These are phyloP conservation scores for Yamadazyma insecticola DNA, from an alignment of 805 yeast genomes.

Conservation along the genomic window DNA sequence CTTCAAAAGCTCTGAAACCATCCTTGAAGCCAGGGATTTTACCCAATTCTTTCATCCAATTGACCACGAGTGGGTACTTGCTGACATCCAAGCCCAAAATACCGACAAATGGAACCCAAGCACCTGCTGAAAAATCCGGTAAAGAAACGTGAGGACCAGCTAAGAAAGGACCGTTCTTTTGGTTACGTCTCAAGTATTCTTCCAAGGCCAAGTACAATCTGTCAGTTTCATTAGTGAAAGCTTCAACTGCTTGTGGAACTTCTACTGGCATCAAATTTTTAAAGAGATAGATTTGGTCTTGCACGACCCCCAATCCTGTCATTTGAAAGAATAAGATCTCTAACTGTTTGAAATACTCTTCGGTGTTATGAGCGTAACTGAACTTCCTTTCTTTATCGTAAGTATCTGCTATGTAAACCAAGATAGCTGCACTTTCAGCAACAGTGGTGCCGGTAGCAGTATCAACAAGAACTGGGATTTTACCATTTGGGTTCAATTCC, in stretches of 20 bases:
- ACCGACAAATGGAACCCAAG: constrained; percentile 34
- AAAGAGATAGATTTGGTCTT: constrained; percentile 57
- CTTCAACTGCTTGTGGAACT: constrained; percentile 48
- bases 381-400: constrained; percentile 52
- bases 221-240: constrained; percentile 48
- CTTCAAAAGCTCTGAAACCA: constrained; percentile 17
- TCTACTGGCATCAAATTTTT: constrained; percentile 42
- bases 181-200: constrained; percentile 42
- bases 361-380: constrained; percentile 32
- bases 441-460: constrained; percentile 41
- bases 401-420: constrained; percentile 54
- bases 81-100: constrained; percentile 25
- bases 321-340: constrained; percentile 55
- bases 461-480: constrained; percentile 52
- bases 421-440: constrained; percentile 59
- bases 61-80: constrained; percentile 34
- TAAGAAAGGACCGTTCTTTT: constrained; percentile 43
- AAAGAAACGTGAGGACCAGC: constrained; percentile 57
- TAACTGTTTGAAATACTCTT: constrained; percentile 46
- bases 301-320: constrained; percentile 57
- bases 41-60: constrained; percentile 37
- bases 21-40: constrained; percentile 27
- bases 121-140: constrained; percentile 51
- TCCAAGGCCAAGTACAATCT: constrained; percentile 55
- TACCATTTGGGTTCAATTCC: constrained; percentile 57